phyloP scores from a whole-genome alignment of 106 monocot species.

The Agapanthus africanus region DNA sequence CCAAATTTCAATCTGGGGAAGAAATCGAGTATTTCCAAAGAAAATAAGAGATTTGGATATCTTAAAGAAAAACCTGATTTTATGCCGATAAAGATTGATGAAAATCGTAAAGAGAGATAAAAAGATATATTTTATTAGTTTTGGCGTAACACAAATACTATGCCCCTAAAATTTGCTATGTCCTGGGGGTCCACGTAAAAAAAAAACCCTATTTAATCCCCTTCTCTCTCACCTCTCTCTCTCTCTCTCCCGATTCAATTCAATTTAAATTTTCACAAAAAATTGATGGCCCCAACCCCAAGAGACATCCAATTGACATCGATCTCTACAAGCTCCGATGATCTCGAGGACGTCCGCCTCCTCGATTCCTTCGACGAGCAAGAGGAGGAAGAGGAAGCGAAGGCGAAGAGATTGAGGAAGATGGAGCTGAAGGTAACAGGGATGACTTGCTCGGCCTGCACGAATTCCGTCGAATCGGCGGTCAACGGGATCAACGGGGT shows the following conservation, averaged over 20 bases:
- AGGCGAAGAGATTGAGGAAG: conserved; percentile 9
- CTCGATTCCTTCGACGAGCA: conserved; percentile 7
- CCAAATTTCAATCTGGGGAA: too few species aligned
- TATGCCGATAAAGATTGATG: too few species aligned
- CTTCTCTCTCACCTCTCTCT: background rate
- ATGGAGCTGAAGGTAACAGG: conserved; percentile 20
- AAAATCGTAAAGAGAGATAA: too few species aligned
- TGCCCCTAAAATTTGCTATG: too few species aligned
- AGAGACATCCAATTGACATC: conserved; percentile 8
- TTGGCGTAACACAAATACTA: too few species aligned
- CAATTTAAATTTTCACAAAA: too few species aligned
- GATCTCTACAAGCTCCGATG: conserved; percentile 4
- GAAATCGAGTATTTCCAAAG: too few species aligned
- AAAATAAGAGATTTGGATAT: too few species aligned
- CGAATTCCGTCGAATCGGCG: conserved; percentile 17
- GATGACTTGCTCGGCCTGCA: conserved; percentile 30
- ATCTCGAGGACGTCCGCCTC: conserved; percentile 12
- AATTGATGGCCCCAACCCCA: background rate
- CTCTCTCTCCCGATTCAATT: background rate
- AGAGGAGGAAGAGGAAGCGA: conserved; percentile 2
- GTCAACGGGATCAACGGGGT: conserved; percentile 17
- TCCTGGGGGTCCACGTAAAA: too few species aligned
- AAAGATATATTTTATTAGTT: too few species aligned
- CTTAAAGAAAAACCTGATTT: too few species aligned
- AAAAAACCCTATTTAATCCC: conserved; percentile 5